These are phyloP conservation scores for Chrysosporium queenslandicum DNA, from an alignment of 2,329 filamentous ascomycete species.

Conservation along the genomic window DNA sequence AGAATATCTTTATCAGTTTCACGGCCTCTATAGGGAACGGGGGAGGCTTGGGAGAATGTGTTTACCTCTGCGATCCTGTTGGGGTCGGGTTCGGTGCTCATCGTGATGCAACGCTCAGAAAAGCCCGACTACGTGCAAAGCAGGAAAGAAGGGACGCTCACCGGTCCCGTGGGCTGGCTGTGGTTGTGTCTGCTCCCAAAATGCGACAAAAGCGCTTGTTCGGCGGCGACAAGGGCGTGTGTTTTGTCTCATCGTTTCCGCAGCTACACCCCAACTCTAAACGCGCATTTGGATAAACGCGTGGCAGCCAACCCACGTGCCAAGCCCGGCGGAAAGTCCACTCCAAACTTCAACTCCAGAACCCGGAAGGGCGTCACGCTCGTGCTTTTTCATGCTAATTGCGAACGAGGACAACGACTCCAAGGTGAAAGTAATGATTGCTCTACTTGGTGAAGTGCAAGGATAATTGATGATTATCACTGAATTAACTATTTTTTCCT, in stretches of 20 bases:
- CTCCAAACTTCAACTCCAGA: neutral
- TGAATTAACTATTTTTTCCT: slow-evolving; percentile 10
- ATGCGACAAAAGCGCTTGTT: neutral
- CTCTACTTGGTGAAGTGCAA: too few species aligned
- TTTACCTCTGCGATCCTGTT: slow-evolving; percentile 70
- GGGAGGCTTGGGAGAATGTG: slow-evolving; percentile 2
- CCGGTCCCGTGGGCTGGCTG: neutral
- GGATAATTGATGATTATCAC: slow-evolving; percentile 9
- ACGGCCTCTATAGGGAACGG: neutral
- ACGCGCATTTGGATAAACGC: slow-evolving; percentile 4
- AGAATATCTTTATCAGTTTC: neutral
- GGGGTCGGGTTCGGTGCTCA: slow-evolving; percentile 56
- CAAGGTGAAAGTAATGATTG: too few species aligned
- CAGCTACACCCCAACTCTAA: slow-evolving; percentile 7
- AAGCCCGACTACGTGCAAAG: neutral
- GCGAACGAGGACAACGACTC: too few species aligned
- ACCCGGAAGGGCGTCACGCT: too few species aligned
- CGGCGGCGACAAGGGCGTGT: neutral
- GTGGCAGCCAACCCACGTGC: slow-evolving; percentile 6
- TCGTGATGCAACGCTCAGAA: slow-evolving; percentile 51
- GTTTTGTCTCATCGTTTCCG: slow-evolving; percentile 6
- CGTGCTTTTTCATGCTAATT: too few species aligned
- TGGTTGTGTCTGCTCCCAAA: neutral
- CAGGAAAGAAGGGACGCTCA: neutral
- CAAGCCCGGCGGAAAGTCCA: slow-evolving; percentile 4